These are phyloP conservation scores for Paradendryphiella salina DNA, from an alignment of 2,329 filamentous ascomycete species.

Conservation along the genomic window DNA sequence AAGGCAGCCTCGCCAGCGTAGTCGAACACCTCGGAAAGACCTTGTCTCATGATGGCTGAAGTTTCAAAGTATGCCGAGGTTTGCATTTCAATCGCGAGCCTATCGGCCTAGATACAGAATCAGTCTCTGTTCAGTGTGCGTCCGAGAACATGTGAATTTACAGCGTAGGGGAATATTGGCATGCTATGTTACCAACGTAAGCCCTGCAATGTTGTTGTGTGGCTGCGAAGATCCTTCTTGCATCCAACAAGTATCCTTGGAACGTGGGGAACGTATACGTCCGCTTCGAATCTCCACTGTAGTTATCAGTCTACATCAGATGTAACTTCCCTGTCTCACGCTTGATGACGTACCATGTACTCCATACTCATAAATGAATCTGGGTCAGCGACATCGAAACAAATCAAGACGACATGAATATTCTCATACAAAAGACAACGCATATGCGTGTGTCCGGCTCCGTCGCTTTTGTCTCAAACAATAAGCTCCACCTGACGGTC, in stretches of 20 bases:
- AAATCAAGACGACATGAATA: slow-evolving; percentile 17
- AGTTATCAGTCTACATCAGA: background rate
- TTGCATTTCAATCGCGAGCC: slow-evolving; percentile 15
- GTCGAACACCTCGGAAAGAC: slow-evolving; percentile 18
- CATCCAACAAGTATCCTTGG: slow-evolving; percentile 24
- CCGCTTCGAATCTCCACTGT: slow-evolving; percentile 19
- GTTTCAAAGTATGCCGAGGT: slow-evolving; percentile 25
- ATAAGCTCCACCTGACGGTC: slow-evolving; percentile 8
- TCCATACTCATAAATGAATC: slow-evolving; percentile 17
- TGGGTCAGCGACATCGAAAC: slow-evolving; percentile 18
- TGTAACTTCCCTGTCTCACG: background rate
- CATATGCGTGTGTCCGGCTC: background rate
- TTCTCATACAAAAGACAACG: slow-evolving; percentile 6
- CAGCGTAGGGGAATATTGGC: background rate
- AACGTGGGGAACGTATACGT: slow-evolving; percentile 11
- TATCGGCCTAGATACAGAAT: slow-evolving; percentile 11
- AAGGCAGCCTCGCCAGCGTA: slow-evolving; percentile 11
- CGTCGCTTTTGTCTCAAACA: slow-evolving; percentile 10
- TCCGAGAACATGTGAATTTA: background rate
- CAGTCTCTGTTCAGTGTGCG: background rate
- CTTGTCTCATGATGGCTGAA: slow-evolving; percentile 12
- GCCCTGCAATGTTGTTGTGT: background rate
- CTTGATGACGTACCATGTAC: slow-evolving; percentile 9
- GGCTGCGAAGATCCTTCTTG: slow-evolving; percentile 16
- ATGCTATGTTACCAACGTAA: background rate